phyloP scores from a whole-genome alignment of 768 basidiomycete species.

The Boletus eberwhitei region DNA sequence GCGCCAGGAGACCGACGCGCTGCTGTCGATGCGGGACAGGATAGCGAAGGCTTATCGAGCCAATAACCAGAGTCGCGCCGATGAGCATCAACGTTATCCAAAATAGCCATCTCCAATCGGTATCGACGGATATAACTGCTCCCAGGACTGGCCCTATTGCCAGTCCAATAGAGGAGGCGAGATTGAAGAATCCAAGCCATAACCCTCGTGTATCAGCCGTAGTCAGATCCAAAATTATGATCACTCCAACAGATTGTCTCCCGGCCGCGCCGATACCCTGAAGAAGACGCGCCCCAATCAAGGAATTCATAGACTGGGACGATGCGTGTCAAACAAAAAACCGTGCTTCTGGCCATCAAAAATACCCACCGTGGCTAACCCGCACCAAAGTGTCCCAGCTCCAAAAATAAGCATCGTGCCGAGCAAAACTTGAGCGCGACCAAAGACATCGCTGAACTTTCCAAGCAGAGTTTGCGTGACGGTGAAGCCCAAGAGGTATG shows the following conservation, averaged over 20 bases:
- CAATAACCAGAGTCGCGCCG: conserved; percentile 26
- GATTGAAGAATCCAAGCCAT: conserved; percentile 36
- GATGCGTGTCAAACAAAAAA: conserved; percentile 6
- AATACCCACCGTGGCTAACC: conserved; percentile 27
- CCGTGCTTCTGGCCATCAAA: neutral
- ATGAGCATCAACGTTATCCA: conserved; percentile 40
- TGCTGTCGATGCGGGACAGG: conserved; percentile 34
- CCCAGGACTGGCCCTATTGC: conserved; percentile 47
- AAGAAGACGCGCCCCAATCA: conserved; percentile 32
- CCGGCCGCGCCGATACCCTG: conserved; percentile 39
- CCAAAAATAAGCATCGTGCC: conserved; percentile 35
- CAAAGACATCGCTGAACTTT: conserved; percentile 35
- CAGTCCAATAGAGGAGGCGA: conserved; percentile 40
- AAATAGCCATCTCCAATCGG: conserved; percentile 46
- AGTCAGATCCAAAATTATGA: conserved; percentile 36
- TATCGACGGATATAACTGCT: conserved; percentile 42
- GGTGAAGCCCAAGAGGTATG: conserved; percentile 35
- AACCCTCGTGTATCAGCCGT: conserved; percentile 34
- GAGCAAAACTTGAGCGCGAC: conserved; percentile 33
- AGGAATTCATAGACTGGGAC: conserved; percentile 33
- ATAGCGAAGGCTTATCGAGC: conserved; percentile 27
- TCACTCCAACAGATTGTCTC: conserved; percentile 35
- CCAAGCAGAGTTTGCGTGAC: conserved; percentile 36
- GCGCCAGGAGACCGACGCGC: conserved; percentile 31
- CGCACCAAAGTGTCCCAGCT: conserved; percentile 34